These are phyloP conservation scores for Trichoderma koningiopsis DNA, from an alignment of 2,329 filamentous ascomycete genomes.

Conservation along the genomic window DNA sequence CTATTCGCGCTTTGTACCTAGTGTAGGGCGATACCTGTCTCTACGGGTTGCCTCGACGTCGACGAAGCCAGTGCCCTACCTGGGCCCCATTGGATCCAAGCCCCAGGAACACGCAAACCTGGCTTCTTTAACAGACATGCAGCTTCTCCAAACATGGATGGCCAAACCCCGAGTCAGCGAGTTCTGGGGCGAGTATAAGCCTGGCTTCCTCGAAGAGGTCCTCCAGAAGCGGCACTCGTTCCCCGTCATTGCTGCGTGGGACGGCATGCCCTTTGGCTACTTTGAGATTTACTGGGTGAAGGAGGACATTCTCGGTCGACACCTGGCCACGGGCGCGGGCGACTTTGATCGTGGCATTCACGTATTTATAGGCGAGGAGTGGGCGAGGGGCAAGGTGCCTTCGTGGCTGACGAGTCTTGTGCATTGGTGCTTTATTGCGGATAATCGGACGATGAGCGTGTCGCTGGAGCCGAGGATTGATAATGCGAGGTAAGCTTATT, in stretches of 20 bases:
- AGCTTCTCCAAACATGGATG: conserved; percentile 83
- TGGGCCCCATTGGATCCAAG: conserved; percentile 56
- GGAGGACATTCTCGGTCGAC: conserved; percentile 76
- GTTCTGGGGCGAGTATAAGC: conserved; percentile 76
- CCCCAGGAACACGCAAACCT: conserved; percentile 47
- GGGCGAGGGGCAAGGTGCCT: conserved; percentile 79
- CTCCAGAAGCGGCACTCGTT: conserved; percentile 76
- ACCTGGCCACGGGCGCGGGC: conserved; percentile 65
- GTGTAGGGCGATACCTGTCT: conserved; percentile 79
- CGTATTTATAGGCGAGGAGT: conserved; percentile 87
- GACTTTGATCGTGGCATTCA: conserved; percentile 91
- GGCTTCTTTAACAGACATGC: conserved; percentile 51
- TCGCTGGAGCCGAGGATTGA: conserved; percentile 90
- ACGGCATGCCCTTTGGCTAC: conserved; percentile 92
- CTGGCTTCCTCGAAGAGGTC: conserved; percentile 66
- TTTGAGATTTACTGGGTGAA: conserved; percentile 99
- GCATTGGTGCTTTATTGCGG: conserved; percentile 80
- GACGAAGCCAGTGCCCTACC: conserved; percentile 62
- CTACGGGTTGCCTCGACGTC: conserved; percentile 81
- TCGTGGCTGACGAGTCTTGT: conserved; percentile 83
- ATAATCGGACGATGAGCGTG: conserved; percentile 79
- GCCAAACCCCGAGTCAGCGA: conserved; percentile 77
- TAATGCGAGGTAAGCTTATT: conserved; percentile 71
- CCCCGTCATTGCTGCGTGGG: conserved; percentile 90
- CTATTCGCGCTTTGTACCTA: conserved; percentile 85